phyloP scores from a whole-genome alignment of 1,139 yeast genomes.

The Blastobotrys serpentis region DNA sequence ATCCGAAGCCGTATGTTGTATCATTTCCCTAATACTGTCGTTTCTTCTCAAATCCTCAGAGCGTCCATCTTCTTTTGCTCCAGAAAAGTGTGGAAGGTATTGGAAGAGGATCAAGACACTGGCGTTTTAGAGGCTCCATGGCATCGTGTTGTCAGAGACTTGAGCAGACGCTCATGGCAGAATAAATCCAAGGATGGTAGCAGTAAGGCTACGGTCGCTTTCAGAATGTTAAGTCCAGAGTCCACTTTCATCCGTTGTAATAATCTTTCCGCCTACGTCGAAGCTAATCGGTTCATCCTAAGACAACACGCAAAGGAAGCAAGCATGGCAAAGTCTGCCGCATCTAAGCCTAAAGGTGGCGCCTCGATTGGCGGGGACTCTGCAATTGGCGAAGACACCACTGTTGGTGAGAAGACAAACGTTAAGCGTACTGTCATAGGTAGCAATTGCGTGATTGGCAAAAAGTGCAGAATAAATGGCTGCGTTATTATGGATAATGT shows the following conservation, averaged over 20 bases:
- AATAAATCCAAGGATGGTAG: conserved; percentile 58
- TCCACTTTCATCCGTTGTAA: conserved; percentile 74
- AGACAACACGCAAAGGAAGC: conserved; percentile 43
- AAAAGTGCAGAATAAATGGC: conserved; percentile 83
- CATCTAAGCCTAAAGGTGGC: conserved; percentile 42
- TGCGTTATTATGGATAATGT: conserved; percentile 75
- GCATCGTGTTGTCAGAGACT: conserved; percentile 73
- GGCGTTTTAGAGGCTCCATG: conserved; percentile 46
- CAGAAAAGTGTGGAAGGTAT: conserved; percentile 48
- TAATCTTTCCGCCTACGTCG: conserved; percentile 78
- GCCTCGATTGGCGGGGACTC: conserved; percentile 91
- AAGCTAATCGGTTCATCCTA: conserved; percentile 81
- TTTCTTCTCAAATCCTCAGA: conserved; percentile 72
- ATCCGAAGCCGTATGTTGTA: conserved; percentile 86
- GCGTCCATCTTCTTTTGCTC: conserved; percentile 82
- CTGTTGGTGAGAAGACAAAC: conserved; percentile 73
- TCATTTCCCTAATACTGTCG: conserved; percentile 75
- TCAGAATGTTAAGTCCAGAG: conserved; percentile 31
- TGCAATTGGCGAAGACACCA: conserved; percentile 58
- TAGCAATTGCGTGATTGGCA: conserved; percentile 72
- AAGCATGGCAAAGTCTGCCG: conserved; percentile 17
- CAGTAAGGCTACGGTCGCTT: conserved; percentile 11
- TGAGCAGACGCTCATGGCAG: conserved; percentile 90
- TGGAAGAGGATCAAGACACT: conserved; percentile 28
- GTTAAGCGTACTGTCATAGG: conserved; percentile 86